Evolutionary conservation across 148 eudicot genomes (phyloP).

Genomic region (Chenopodium berlandieri): DNA sequence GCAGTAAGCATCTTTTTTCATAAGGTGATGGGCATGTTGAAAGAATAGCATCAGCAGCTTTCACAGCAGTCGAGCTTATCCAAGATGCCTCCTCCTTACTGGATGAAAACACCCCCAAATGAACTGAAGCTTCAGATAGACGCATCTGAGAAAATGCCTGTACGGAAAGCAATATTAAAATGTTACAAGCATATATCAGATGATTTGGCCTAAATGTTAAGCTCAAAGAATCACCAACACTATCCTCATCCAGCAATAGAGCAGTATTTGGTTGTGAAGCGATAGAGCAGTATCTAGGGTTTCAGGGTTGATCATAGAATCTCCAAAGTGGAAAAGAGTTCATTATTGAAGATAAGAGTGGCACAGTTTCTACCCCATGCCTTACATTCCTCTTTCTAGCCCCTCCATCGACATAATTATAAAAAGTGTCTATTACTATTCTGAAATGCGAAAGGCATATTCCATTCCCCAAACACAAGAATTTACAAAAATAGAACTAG

Average conservation of each 20-base stretch:
- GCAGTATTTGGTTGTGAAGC: too few species aligned
- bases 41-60: constrained; percentile 91
- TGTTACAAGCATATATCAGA: constrained; percentile 5
- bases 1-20: constrained; percentile 84
- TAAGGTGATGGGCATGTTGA: constrained; percentile 87
- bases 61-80: constrained; percentile 77
- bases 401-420: not conserved
- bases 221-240: constrained; percentile 3
- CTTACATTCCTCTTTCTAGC: too few species aligned
- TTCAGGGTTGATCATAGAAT: too few species aligned
- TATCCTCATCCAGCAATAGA: not conserved
- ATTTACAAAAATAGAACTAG: not conserved
- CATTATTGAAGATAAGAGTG: too few species aligned
- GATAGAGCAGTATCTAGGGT: too few species aligned
- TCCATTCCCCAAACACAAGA: not conserved
- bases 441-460: not conserved
- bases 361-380: too few species aligned
- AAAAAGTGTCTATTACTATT: not conserved
- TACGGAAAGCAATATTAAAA: constrained; percentile 1
- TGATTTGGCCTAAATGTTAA: not conserved
- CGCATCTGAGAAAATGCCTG: constrained; percentile 99
- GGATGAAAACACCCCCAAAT: constrained; percentile 80
- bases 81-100: constrained; percentile 82
- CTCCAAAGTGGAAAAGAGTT: too few species aligned
- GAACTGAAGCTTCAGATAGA: constrained; percentile 89